These are phyloP conservation scores for Diutina scorzettiae DNA, from an alignment of 1,139 yeast genomes.

Conservation along the genomic window DNA sequence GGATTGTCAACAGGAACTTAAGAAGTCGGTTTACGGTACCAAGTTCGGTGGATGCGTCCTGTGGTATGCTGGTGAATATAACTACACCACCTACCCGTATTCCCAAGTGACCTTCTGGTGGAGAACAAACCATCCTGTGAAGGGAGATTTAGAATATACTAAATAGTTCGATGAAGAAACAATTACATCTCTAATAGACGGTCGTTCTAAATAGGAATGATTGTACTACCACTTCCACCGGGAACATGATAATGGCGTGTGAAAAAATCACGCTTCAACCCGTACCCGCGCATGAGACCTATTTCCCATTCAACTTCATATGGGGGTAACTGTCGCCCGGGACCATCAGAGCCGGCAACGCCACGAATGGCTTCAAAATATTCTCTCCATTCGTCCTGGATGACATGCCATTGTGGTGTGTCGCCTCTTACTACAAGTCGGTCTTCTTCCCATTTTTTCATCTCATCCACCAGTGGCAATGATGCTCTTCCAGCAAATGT, in stretches of 20 bases:
- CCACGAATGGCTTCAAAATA: not conserved
- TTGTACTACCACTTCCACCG: not conserved
- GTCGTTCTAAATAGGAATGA: not conserved
- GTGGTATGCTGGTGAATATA: slow-evolving; percentile 24
- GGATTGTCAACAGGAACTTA: slow-evolving; percentile 18
- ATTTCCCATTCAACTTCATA: not conserved
- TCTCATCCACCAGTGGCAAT: not conserved
- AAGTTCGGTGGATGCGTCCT: slow-evolving; percentile 32
- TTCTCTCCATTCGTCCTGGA: not conserved
- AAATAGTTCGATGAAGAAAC: not conserved
- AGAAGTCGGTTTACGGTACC: slow-evolving; percentile 25
- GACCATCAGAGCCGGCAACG: not conserved
- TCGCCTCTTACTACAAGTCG: not conserved
- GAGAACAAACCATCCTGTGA: slow-evolving; percentile 8
- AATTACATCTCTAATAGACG: not conserved
- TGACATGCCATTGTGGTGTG: not conserved
- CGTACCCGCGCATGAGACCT: not conserved
- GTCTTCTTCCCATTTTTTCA: not conserved
- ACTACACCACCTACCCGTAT: slow-evolving; percentile 28
- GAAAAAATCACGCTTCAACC: not conserved
- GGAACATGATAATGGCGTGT: not conserved
- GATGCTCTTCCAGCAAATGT: not conserved
- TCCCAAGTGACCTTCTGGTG: slow-evolving; percentile 24
- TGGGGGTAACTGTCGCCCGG: not conserved
- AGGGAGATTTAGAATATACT: slow-evolving; percentile 7